Base-by-base conservation (phyloP, 2,329 filamentous ascomycete genomes). In the Capronia coronata region DNA sequence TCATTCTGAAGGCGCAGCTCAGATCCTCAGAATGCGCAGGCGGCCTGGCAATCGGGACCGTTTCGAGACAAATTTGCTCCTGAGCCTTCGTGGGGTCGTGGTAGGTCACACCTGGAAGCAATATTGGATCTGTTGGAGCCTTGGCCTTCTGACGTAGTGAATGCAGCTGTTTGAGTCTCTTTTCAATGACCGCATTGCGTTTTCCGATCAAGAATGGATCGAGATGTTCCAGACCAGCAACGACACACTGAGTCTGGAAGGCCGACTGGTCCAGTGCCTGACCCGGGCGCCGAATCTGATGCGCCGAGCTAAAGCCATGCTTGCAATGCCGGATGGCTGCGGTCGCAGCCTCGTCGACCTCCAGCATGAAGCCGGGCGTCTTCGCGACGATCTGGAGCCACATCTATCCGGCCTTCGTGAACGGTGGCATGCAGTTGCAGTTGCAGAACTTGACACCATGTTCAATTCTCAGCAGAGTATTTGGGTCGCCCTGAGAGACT, bases 1-100 rank as follows among this genome's bases (percentile, higher is more conserved):
- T 3, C 67, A 69, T 49, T 60, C 59, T 3, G 63, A 67, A 44
- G 67, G 67, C 1, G 66, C 65, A 1, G 63, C 63, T 2, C 62
- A 63, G 42, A 54, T 56, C 30, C 32, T 54, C 27, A 45, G 38
- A 34, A 14, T 46, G 21, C 44, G 51, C 48, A 41, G 44, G 10
- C 34, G 19, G 14, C 34, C 27, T 27, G 22, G 41, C 5, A 22
- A 2, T 2, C n/a, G 27, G 11, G 50, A 51, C 19, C 27, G 32
- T 1, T 51, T 56, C 16, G 54, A 56, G 25, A 27, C 14, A 5
- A 54, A 50, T 10, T 21, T 56, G 18, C 43, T 54, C 7, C 40
- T 47, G 13, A 30, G 46, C 11, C 39, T 56, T 1, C 39, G 50
- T 29, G 54, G 40, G 19, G 47, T 52, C 14, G 51, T 56, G 38